Base-by-base conservation (phyloP, 2,329 filamentous ascomycete species). In the Leptodontidium sp. region DNA sequence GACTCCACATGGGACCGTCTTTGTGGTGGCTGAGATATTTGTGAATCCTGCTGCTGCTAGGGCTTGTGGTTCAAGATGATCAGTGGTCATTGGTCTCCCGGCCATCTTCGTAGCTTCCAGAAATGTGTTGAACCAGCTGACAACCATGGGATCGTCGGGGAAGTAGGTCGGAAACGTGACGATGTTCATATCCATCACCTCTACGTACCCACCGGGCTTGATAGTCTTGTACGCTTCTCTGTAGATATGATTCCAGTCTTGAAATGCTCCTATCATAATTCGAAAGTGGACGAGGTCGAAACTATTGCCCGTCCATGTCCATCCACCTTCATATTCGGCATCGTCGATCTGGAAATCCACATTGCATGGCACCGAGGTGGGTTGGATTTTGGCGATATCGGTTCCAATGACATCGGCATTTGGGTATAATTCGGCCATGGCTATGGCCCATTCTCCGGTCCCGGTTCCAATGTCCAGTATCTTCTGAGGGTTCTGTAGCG, bases 281-380 rank as follows among this genome's bases (percentile, higher is more conserved):
- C 86, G 83, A 1, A 86, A 83, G 77, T 90, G 88, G 67, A 91
- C 84, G 68, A 86, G 85, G 77, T 90, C 88, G 73, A 90, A 88
- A 63, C 82, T 80, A 66, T 82, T 73, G 84, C 71, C 83, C 75
- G 74, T 87, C 84, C 80, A 87, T 76, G 80, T 86, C 81, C 81
- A 84, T 1, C 80, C 76, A 21, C 78, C 80, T 83, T 78, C 74
- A 63, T 77, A 74, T 63, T 78, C 77, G 1, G 77, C 86, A 74
- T 92, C 89, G 74, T 91, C 89, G 58, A 91, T 85, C 61, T 90
- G 83, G 74, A 91, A 91, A 69, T 85, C 84, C 68, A 89, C 86
- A 72, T 91, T 92, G 21, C 82, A 80, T 0, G 88, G 88, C 1
- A 89, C 84, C 75, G 84, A 84, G n/a, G 80, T 81, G 1, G 86